Percentiles rank a stretch among this genome's conserved stretches.
These are phyloP conservation scores for Persicaria maculosa DNA, from an alignment of 148 eudicot genomes.

Conservation along the genomic window DNA sequence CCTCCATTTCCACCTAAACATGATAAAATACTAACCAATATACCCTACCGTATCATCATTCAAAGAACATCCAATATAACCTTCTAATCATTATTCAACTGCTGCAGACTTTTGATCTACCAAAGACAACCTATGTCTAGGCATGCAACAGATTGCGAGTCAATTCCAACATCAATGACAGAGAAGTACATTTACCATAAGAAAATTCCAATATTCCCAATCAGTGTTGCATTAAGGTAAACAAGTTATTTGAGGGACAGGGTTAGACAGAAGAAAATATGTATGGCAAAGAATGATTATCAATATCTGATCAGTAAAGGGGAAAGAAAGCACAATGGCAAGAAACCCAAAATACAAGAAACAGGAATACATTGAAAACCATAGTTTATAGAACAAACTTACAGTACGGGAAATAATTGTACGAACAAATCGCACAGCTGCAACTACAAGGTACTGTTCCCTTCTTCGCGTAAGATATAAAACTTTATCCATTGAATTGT, in stretches of 20 bases:
- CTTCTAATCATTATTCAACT: not conserved
- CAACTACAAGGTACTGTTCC: slow-evolving; percentile 80
- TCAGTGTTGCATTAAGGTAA: no score
- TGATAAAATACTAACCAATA: no score
- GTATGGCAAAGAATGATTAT: not conserved
- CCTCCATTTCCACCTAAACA: no score
- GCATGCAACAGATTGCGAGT: not conserved
- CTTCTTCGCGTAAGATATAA: slow-evolving; percentile 59
- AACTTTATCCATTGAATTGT: slow-evolving; percentile 74
- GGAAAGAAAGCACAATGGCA: not conserved
- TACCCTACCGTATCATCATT: not conserved
- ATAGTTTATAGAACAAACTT: slow-evolving; percentile 26
- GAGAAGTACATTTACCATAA: no score
- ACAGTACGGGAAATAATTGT: slow-evolving; percentile 82
- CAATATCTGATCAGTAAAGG: not conserved
- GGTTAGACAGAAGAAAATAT: not conserved
- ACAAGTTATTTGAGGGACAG: not conserved
- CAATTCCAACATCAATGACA: no score
- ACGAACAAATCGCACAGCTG: slow-evolving; percentile 86
- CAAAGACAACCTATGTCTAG: not conserved
- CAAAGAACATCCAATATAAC: not conserved
- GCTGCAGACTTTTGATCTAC: not conserved
- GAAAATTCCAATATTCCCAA: no score
- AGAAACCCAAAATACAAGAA: not conserved
- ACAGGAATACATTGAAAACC: not conserved